Percentiles rank a stretch among this genome's conserved stretches.
Evolutionary conservation across 192 early-diverging fungal species (phyloP).

Genomic region (Coemansia sp.): DNA sequence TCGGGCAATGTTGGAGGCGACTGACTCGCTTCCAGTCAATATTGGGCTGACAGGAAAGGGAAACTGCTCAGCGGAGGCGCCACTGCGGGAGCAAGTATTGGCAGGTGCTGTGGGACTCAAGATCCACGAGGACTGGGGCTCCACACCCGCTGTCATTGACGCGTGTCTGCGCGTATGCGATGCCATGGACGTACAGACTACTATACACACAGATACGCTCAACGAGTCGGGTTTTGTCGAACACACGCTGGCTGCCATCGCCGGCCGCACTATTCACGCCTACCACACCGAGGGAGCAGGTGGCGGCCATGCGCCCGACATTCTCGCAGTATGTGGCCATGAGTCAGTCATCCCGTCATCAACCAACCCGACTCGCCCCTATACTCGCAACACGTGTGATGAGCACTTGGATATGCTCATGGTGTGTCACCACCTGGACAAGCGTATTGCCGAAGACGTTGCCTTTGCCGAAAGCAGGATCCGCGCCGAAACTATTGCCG

Average conservation of each 20-base stretch:
- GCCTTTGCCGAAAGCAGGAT: slow-evolving; percentile 97
- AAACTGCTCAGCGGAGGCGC: slow-evolving; percentile 69
- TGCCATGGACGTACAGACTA: slow-evolving; percentile 83
- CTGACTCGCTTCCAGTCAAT: slow-evolving; percentile 89
- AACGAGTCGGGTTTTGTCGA: slow-evolving; percentile 99
- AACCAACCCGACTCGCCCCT: slow-evolving; percentile 97
- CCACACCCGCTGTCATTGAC: slow-evolving; percentile 94
- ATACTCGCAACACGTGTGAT: slow-evolving; percentile 92
- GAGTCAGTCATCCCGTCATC: slow-evolving; percentile 90
- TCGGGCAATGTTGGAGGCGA: slow-evolving; percentile 87
- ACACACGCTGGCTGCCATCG: slow-evolving; percentile 85
- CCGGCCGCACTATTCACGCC: slow-evolving; percentile 90
- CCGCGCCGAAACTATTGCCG: slow-evolving; percentile 95
- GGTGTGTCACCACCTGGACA: slow-evolving; percentile 97
- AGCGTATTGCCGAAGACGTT: slow-evolving; percentile 93
- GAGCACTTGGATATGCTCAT: slow-evolving; percentile 99
- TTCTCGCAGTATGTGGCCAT: slow-evolving; percentile 75
- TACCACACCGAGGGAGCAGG: slow-evolving; percentile 98
- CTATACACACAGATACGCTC: slow-evolving; percentile 96
- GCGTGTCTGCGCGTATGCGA: slow-evolving; percentile 85
- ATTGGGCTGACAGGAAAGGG: slow-evolving; percentile 97
- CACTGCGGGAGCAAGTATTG: slow-evolving; percentile 79
- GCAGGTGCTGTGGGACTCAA: slow-evolving; percentile 90
- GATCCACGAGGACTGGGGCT: slow-evolving; percentile 97
- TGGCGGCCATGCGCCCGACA: slow-evolving; percentile 91